These are phyloP conservation scores for Trichomonas vaginalis DNA, from an alignment of 208 protist species.

Conservation along the genomic window DNA sequence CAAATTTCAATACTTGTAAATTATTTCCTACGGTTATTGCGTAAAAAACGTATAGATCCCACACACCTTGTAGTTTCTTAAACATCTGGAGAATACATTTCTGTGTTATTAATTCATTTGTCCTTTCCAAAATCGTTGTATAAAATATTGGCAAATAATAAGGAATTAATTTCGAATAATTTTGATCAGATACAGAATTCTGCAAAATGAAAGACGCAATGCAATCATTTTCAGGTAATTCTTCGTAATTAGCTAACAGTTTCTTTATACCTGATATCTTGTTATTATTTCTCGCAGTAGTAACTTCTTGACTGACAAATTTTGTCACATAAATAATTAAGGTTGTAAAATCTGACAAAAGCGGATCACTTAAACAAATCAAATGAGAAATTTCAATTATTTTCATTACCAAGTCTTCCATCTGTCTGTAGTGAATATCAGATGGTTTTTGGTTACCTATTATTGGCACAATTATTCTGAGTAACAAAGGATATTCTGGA, in stretches of 20 bases:
- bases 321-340: background rate
- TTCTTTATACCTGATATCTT: background rate
- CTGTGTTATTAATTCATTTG: background rate
- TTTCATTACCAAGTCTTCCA: background rate
- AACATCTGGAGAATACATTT: background rate
- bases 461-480: background rate
- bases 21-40: background rate
- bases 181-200: background rate
- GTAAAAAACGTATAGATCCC: background rate
- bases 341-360: background rate
- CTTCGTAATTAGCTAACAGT: background rate
- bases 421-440: background rate
- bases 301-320: background rate
- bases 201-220: background rate
- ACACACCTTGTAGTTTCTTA: background rate
- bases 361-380: background rate
- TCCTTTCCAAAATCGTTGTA: background rate
- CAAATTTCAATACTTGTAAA: background rate
- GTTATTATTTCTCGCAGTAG: background rate
- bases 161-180: background rate
- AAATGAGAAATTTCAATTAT: background rate
- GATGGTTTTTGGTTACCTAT: background rate
- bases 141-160: background rate
- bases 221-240: background rate
- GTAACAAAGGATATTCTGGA: background rate